Conservation (phyloP, 352 stramenopile species). For the Globisporangium radiosum region DNA sequence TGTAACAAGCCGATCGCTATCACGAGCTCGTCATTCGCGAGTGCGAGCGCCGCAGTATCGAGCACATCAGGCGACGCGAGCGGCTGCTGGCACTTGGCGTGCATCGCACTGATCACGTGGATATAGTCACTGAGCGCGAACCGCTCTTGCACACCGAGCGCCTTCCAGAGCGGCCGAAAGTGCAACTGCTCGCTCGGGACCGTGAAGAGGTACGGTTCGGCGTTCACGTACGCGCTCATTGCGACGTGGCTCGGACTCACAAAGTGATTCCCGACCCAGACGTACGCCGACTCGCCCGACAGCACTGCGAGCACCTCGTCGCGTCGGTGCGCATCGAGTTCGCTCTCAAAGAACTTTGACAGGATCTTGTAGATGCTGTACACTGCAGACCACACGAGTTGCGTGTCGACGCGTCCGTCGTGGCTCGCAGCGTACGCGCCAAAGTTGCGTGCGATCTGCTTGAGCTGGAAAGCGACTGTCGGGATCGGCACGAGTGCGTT, state of each 20-base stretch:
- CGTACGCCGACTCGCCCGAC: slow-evolving; percentile 32
- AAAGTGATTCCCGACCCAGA: slow-evolving; percentile 63
- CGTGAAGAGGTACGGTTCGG: slow-evolving; percentile 57
- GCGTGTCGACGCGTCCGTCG: slow-evolving; percentile 17
- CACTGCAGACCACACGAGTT: slow-evolving; percentile 43
- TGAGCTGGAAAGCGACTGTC: slow-evolving; percentile 43
- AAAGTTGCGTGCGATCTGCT: slow-evolving; percentile 38
- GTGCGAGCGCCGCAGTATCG: slow-evolving; percentile 8
- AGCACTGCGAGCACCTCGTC: slow-evolving; percentile 30
- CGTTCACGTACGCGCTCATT: slow-evolving; percentile 38
- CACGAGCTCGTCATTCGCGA: slow-evolving; percentile 38
- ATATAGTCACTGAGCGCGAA: slow-evolving; percentile 59
- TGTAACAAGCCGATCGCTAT: slow-evolving; percentile 60
- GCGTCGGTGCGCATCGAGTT: slow-evolving; percentile 15
- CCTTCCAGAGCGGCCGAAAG: slow-evolving; percentile 55
- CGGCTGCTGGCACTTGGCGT: slow-evolving; percentile 23
- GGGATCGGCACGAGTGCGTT: slow-evolving; percentile 25
- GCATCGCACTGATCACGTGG: slow-evolving; percentile 46
- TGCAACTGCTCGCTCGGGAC: slow-evolving; percentile 57
- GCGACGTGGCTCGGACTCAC: slow-evolving; percentile 45
- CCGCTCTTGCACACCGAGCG: slow-evolving; percentile 50
- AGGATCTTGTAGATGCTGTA: slow-evolving; percentile 54
- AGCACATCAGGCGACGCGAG: slow-evolving; percentile 9
- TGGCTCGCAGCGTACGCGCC: slow-evolving; percentile 4
- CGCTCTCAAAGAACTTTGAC: slow-evolving; percentile 51